Percentiles rank a stretch among this genome's conserved stretches.
Evolutionary conservation across 768 basidiomycete species (phyloP).

Genomic region (Sarcomyxa edulis): DNA sequence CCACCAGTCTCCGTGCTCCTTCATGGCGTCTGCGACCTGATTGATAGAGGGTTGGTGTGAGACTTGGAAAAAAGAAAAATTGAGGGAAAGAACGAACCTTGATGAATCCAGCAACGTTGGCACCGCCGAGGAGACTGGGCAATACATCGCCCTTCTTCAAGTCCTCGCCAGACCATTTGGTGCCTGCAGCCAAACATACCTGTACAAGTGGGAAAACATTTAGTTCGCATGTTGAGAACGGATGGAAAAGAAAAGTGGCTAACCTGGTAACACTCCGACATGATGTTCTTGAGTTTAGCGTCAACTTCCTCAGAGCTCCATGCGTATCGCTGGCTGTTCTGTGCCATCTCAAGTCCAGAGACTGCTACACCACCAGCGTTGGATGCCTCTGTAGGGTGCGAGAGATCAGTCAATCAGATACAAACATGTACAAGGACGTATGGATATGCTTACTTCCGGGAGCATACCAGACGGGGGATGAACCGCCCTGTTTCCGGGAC

Average conservation of each 20-base stretch:
- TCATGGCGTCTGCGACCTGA: conserved; percentile 65
- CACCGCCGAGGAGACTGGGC: conserved; percentile 55
- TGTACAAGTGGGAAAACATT: conserved; percentile 14
- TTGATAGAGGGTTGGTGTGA: not conserved
- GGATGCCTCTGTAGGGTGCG: conserved; percentile 32
- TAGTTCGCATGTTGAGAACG: conserved; percentile 1
- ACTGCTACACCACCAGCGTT: conserved; percentile 77
- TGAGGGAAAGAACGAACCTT: conserved; percentile 21
- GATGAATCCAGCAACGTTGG: conserved; percentile 71
- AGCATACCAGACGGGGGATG: conserved; percentile 64
- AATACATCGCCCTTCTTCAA: conserved; percentile 29
- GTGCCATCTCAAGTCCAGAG: conserved; percentile 76
- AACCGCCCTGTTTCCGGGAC: conserved; percentile 43
- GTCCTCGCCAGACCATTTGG: conserved; percentile 50
- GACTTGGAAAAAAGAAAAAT: too few species aligned
- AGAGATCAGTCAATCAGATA: conserved; percentile 4
- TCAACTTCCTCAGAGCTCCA: conserved; percentile 67
- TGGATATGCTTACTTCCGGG: conserved; percentile 51
- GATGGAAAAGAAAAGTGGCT: conserved; percentile 7
- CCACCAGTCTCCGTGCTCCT: conserved; percentile 75
- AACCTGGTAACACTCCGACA: conserved; percentile 56
- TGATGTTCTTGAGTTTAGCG: conserved; percentile 62
- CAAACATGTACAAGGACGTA: not conserved
- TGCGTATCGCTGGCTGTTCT: conserved; percentile 63
- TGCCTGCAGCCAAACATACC: conserved; percentile 52